These are phyloP conservation scores for Sporothrix humicola DNA, from an alignment of 2,329 filamentous ascomycete species.

Conservation along the genomic window DNA sequence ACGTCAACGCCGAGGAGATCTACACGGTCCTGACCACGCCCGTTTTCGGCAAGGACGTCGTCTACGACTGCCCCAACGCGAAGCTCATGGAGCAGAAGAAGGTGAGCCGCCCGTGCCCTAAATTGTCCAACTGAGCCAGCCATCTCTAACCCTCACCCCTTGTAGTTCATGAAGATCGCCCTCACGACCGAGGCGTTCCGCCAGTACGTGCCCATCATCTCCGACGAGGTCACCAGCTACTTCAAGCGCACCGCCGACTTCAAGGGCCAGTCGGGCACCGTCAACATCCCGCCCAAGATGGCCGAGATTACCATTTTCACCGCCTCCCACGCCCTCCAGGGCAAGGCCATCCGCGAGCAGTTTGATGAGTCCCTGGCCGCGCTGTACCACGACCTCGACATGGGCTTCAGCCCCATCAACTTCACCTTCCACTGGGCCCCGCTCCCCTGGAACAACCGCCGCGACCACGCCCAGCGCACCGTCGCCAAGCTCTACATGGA, in stretches of 20 bases:
- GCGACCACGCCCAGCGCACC: slow-evolving; percentile 74
- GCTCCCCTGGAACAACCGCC: slow-evolving; percentile 74
- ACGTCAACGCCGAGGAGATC: slow-evolving; percentile 61
- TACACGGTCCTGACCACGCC: slow-evolving; percentile 58
- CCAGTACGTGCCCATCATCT: slow-evolving; percentile 73
- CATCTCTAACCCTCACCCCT: no score
- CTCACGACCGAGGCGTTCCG: slow-evolving; percentile 69
- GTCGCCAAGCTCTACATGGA: slow-evolving; percentile 76
- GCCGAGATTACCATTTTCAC: slow-evolving; percentile 82
- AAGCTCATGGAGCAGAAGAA: slow-evolving; percentile 92
- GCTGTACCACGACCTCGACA: slow-evolving; percentile 80
- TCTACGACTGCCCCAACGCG: slow-evolving; percentile 83
- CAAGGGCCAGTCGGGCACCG: slow-evolving; percentile 62
- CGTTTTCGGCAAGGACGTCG: slow-evolving; percentile 76
- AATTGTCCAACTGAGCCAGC: no score
- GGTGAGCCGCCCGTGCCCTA: no score
- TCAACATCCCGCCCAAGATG: slow-evolving; percentile 71
- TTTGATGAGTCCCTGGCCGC: slow-evolving; percentile 75
- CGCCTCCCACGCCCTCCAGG: slow-evolving; percentile 76
- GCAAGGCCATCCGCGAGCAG: slow-evolving; percentile 73
- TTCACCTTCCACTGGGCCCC: slow-evolving; percentile 82
- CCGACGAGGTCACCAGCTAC: slow-evolving; percentile 70
- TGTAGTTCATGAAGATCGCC: slow-evolving; percentile 75
- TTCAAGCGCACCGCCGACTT: slow-evolving; percentile 62
- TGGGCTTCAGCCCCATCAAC: slow-evolving; percentile 80